Evolutionary conservation across 805 yeast species (phyloP).

Genomic region (Candida broadrunensis): DNA sequence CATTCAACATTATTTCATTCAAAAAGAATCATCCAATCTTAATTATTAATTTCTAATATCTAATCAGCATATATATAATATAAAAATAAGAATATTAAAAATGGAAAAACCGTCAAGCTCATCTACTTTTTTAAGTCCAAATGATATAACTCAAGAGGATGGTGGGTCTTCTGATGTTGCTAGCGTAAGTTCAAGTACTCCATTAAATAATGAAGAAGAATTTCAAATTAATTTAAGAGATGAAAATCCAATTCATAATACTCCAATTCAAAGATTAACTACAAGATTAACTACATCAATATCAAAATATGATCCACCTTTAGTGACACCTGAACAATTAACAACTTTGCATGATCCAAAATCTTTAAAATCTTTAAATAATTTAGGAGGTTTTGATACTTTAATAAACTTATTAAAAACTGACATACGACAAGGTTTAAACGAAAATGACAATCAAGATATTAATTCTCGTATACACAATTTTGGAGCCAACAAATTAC

Average conservation of each 20-base stretch:
- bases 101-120: no score
- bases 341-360: slow-evolving; percentile 61
- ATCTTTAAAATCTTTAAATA: slow-evolving; percentile 40
- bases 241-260: neutral
- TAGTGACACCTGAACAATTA: slow-evolving; percentile 26
- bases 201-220: slow-evolving; percentile 2
- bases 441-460: slow-evolving; percentile 28
- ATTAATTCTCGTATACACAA: slow-evolving; percentile 33
- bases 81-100: no score
- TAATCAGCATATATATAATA: no score
- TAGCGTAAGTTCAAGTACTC: slow-evolving; percentile 3
- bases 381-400: slow-evolving; percentile 44
- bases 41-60: no score
- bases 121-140: slow-evolving; percentile 1
- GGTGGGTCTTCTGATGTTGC: neutral
- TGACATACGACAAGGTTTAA: slow-evolving; percentile 40
- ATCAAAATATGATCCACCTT: neutral
- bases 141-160: neutral
- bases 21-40: no score
- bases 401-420: slow-evolving; percentile 33
- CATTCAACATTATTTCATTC: no score
- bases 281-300: neutral
- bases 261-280: neutral
- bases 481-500: slow-evolving; percentile 72
- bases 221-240: slow-evolving; percentile 1